Conservation (phyloP, 495 filamentous ascomycete genomes). For the Trichoderma asperelloides region DNA sequence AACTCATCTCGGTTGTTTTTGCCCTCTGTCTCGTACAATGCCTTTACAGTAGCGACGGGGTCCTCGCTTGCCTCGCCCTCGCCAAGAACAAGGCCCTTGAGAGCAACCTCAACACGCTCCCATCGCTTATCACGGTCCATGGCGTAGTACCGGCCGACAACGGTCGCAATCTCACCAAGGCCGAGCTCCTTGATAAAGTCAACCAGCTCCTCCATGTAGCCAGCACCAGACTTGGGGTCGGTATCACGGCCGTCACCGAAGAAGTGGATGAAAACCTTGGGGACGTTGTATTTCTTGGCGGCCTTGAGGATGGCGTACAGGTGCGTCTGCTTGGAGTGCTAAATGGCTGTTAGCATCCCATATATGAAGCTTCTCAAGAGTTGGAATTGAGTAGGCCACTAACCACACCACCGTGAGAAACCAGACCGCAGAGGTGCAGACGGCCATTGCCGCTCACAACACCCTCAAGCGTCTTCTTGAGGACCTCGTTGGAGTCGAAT, state of each 20-base stretch:
- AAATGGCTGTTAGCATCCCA: constrained; percentile 13
- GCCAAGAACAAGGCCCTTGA: constrained; percentile 77
- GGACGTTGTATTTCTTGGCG: constrained; percentile 78
- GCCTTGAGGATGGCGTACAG: constrained; percentile 77
- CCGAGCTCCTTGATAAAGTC: constrained; percentile 74
- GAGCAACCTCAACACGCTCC: constrained; percentile 83
- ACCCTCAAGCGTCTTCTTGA: constrained; percentile 66
- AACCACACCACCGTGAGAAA: constrained; percentile 90
- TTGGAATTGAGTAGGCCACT: constrained; percentile 17
- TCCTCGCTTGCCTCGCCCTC: constrained; percentile 81
- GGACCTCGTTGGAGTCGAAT: constrained; percentile 65
- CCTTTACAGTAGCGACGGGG: constrained; percentile 76
- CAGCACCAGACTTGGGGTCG: constrained; percentile 82
- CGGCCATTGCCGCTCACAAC: constrained; percentile 85
- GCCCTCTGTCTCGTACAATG: constrained; percentile 65
- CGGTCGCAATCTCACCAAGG: constrained; percentile 78
- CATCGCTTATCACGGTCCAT: constrained; percentile 99
- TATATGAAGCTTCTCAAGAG: background rate
- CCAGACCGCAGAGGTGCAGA: constrained; percentile 79
- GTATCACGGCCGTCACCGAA: constrained; percentile 97
- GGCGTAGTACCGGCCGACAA: constrained; percentile 92
- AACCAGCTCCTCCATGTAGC: constrained; percentile 78
- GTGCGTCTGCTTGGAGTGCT: constrained; percentile 91
- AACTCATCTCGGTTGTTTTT: constrained; percentile 81
- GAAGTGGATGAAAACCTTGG: constrained; percentile 95